phyloP scores from a whole-genome alignment of 2,329 filamentous ascomycete genomes.

The Diaporthe ampelina region DNA sequence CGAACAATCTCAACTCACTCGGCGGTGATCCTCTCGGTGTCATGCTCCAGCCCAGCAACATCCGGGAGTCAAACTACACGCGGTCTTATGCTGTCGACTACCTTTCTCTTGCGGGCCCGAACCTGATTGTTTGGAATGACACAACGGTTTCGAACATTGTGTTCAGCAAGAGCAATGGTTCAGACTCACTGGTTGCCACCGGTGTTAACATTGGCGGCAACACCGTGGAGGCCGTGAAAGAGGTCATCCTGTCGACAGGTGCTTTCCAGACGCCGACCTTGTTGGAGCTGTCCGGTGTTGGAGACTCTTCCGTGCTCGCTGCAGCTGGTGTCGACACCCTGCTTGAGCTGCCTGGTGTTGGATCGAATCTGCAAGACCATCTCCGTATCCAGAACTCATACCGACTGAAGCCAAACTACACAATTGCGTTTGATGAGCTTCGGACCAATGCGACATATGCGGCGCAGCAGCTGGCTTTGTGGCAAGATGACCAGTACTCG shows the following conservation, averaged over 20 bases:
- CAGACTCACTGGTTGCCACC: conserved; percentile 45
- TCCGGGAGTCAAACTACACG: conserved; percentile 51
- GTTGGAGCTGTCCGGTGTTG: conserved; percentile 33
- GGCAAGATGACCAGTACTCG: conserved; percentile 40
- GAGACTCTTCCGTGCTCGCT: conserved; percentile 24
- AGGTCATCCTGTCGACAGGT: conserved; percentile 36
- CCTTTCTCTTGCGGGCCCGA: conserved; percentile 53
- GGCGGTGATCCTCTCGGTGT: not conserved
- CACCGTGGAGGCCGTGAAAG: conserved; percentile 48
- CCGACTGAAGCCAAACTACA: conserved; percentile 42
- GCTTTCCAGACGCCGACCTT: conserved; percentile 31
- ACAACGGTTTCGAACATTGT: conserved; percentile 47
- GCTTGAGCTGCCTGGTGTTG: conserved; percentile 59
- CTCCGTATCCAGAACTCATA: conserved; percentile 49
- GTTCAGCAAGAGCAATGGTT: conserved; percentile 40
- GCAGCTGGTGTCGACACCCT: conserved; percentile 55
- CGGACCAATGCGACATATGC: conserved; percentile 39
- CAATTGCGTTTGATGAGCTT: conserved; percentile 41
- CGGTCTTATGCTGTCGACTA: conserved; percentile 51
- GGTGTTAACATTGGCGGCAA: conserved; percentile 45
- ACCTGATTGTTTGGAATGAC: conserved; percentile 54
- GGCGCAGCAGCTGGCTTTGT: conserved; percentile 40
- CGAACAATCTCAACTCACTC: conserved; percentile 21
- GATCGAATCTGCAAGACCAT: conserved; percentile 65
- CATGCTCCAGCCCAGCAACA: conserved; percentile 42